Base-by-base conservation (phyloP, 2,329 filamentous ascomycete genomes). In the Dothistroma pini region DNA sequence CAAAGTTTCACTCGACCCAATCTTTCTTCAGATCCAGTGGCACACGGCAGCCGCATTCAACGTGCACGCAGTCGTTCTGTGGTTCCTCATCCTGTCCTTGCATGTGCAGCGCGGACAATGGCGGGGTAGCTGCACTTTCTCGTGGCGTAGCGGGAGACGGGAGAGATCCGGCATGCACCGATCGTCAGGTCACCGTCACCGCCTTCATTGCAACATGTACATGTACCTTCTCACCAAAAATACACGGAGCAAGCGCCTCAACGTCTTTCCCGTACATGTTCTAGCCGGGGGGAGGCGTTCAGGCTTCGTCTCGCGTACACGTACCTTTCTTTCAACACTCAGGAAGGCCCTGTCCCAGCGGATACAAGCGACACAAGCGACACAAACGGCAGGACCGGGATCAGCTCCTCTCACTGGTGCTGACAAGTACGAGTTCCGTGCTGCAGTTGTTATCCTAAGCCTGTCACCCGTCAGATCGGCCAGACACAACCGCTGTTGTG, bases 401-500 rank as follows among this genome's bases (percentile, higher is more conserved):
- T 29, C 19, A 25, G 22, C 22, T 31, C 48, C 10, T 51, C 4
- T 8, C 22, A 14, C 19, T 11, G 6, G 35, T 38, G 35, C 35
- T 38, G 34, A 38, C 34, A 16, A 38, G 14, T 2, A 10, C 34
- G 10, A 38, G 3, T 4, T 10, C 34, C 3, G 2, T 16, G 16
- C 35, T 44, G 48, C 21, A 7, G 14, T 11, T 1, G 0, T 7
- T n/a, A 22, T 35, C 53, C n/a, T n/a, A n/a, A n/a, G n/a, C n/a
- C n/a, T n/a, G n/a, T n/a, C n/a, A n/a, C n/a, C n/a, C n/a, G n/a
- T n/a, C n/a, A n/a, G n/a, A n/a, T n/a, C n/a, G n/a, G n/a, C n/a
- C n/a, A n/a, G n/a, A n/a, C n/a, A n/a, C n/a, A n/a, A n/a, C n/a
- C 53, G 53, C 53, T 55, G 44, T 47, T 21, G 32, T 44, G 53